These are phyloP conservation scores for Melanogaster broomeanus DNA, from an alignment of 768 basidiomycete species.

Conservation along the genomic window DNA sequence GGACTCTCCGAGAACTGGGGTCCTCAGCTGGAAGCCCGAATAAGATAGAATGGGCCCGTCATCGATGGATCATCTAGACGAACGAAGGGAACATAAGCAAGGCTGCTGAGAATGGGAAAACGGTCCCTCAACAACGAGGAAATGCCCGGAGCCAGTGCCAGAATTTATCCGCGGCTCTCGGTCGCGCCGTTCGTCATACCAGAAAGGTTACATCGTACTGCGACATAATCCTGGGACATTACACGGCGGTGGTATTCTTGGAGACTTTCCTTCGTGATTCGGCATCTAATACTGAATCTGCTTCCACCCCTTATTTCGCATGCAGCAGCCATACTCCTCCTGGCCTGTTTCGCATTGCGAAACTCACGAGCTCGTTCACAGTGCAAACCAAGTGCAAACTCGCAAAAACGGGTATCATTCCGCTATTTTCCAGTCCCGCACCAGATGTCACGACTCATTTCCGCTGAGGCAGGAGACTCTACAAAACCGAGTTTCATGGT, in stretches of 20 bases:
- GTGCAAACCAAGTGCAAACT: slow-evolving; percentile 45
- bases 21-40: slow-evolving; percentile 70
- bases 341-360: slow-evolving; percentile 7
- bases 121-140: slow-evolving; percentile 77
- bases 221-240: neutral
- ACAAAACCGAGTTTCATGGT: slow-evolving; percentile 70
- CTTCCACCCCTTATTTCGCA: slow-evolving; percentile 57
- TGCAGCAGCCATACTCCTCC: neutral
- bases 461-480: slow-evolving; percentile 77
- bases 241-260: slow-evolving; percentile 32
- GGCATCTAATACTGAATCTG: slow-evolving; percentile 67
- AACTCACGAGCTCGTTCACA: slow-evolving; percentile 53
- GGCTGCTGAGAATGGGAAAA: neutral
- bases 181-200: slow-evolving; percentile 72
- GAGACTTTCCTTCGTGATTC: slow-evolving; percentile 58
- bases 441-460: slow-evolving; percentile 19
- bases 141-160: slow-evolving; percentile 64
- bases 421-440: slow-evolving; percentile 37
- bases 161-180: slow-evolving; percentile 61
- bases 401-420: slow-evolving; percentile 62
- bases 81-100: neutral
- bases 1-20: slow-evolving; percentile 66
- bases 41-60: slow-evolving; percentile 67
- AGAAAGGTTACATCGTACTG: slow-evolving; percentile 78
- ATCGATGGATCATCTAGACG: slow-evolving; percentile 59